Evolutionary conservation across 352 stramenopile species (phyloP), one percentile per base, ranked within the genome.

Genomic region (Phytophthora melonis): DNA sequence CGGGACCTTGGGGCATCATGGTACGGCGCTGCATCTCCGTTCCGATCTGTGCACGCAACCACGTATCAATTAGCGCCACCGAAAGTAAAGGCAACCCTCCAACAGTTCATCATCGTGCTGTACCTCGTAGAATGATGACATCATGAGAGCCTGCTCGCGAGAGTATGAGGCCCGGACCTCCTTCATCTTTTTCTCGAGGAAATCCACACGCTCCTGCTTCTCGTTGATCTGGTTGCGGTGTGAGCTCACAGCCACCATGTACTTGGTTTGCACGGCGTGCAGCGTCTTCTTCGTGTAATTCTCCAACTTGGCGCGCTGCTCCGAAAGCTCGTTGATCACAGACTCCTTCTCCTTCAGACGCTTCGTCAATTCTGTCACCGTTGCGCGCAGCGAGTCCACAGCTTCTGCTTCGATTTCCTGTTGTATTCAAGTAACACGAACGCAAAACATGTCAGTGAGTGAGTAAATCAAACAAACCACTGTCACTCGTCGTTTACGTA

Each of bases 211-310:
- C 71, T 95, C 88, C 45, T 96, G 84, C 68, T 94, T 94, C 68
- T 97, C 91, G 65, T 88, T 88, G 66, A 97, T 73, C 77, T 97
- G 91, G 77, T 96, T 97, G 65, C 88, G 88, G 64, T 97, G 89
- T 5, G 89, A 94, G 63, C 89, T 95, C 54, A 97, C 88, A 10
- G 89, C 87, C 30, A 97, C 89, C 88, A 95, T 95, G 77, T 97
- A 97, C 79, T 97, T 97, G 63, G 87, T 95, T 75, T 97, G 91
- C 47, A 97, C 89, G n/a, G 88, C 88, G 72, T 96, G 88, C 43
- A 97, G 83, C 30, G 91, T 97, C 74, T 97, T 97, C 77, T 94
- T 94, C 6, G 91, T 97, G 82, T 97, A 97, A 49, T 93, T 97
- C 71, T 97, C 90, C 32, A 97, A 82, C 74, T 97, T 97, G 11